Evolutionary conservation across 495 filamentous ascomycete genomes (phyloP), one percentile per base, ranked within the genome.

Genomic region (Hypoxylon crocopeplum): DNA sequence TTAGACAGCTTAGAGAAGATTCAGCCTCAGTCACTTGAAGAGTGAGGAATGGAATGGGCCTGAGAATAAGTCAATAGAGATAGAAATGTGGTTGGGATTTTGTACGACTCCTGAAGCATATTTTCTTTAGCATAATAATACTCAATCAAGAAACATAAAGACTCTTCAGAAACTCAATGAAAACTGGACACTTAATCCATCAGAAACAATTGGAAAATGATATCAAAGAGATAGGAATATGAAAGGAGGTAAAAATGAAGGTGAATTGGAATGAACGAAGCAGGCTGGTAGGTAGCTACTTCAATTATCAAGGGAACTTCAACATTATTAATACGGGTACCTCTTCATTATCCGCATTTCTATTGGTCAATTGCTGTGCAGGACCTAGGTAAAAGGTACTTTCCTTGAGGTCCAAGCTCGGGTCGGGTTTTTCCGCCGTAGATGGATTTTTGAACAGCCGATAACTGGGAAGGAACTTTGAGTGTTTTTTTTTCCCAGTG

Each of bases 371-470:
- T 67, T 58, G 41, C n/a, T n/a, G n/a, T n/a, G n/a, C n/a, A n/a
- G n/a, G n/a, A 48, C 41, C 45, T 40, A 45, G 39, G 38, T 62
- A 15, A 11, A 41, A 41, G 32, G n/a, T 11, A 7, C 32, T 7
- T 10, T 7, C 52, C 40, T 50, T 39, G 34, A 54, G 56, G 56
- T 48, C 56, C 46, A 55, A 44, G 45, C 54, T 64, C 65, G 65
- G 65, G 56, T 68, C 68, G 68, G 68, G 68, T 70, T 70, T 70
- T 70, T 68, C 68, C 68, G 68, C 68, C 60, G 51, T 49, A 12
- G 39, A 11, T 56, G 21, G 21, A 52, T 59, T 57, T 55, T 58
- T 48, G 64, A 62, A 64, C 59, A 67, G 54, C 50, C 56, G 64
- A 57, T 40, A 58, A 42, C 39, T 34, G 32, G 34, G 41, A 30